phyloP scores from a whole-genome alignment of 352 stramenopile species.

The Globisporangium solare region DNA sequence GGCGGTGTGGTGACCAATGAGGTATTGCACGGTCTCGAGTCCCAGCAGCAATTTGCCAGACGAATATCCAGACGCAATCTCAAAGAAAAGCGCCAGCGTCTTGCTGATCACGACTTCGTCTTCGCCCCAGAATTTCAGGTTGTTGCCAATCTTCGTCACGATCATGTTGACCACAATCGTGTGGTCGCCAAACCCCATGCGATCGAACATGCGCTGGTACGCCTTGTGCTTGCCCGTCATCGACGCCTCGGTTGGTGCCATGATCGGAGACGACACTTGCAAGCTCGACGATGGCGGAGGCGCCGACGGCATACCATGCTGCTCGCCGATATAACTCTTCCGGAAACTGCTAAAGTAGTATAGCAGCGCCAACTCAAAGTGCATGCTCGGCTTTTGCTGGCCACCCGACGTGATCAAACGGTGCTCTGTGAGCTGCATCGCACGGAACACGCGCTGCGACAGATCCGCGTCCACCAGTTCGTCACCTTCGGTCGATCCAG shows the following conservation, averaged over 20 bases:
- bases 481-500: constrained; percentile 89
- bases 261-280: constrained; percentile 72
- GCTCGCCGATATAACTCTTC: constrained; percentile 90
- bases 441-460: constrained; percentile 93
- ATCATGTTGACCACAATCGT: constrained; percentile 98
- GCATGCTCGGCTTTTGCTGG: constrained; percentile 80
- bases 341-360: constrained; percentile 97
- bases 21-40: constrained; percentile 96
- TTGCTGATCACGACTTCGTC: constrained; percentile 95
- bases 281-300: constrained; percentile 48
- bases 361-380: constrained; percentile 94
- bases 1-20: constrained; percentile 95
- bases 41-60: constrained; percentile 96
- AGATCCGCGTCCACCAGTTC: constrained; percentile 95
- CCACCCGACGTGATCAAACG: constrained; percentile 88
- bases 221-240: constrained; percentile 93
- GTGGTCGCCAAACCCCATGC: constrained; percentile 96
- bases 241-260: constrained; percentile 60
- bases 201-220: constrained; percentile 97
- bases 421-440: constrained; percentile 95
- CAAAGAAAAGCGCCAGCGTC: constrained; percentile 95
- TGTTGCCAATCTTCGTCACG: constrained; percentile 98
- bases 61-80: constrained; percentile 96
- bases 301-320: constrained; percentile 83
- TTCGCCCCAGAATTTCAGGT: constrained; percentile 98